Base-by-base conservation (phyloP, 768 basidiomycete species). In the Boletus vinaceobasis region DNA sequence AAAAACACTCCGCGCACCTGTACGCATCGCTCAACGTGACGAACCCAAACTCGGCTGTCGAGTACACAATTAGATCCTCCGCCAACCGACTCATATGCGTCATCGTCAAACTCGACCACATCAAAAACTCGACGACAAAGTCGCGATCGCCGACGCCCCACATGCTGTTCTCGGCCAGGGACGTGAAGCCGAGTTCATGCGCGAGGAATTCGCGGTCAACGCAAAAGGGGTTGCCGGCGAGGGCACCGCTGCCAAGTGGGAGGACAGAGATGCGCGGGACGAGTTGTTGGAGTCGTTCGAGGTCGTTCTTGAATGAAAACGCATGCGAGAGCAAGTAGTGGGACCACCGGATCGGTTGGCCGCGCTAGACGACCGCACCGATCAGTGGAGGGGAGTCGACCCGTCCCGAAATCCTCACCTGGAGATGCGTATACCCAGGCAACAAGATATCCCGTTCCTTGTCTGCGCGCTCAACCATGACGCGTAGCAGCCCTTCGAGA, bases 261-360 rank as follows among this genome's bases (percentile, higher is more conserved):
- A 97, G 85, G 36, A 94, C 87, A 1, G 96, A 96, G 60, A 98
- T 84, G 29, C 96, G 89, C 15, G 94, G 93, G 52, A 89, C 75
- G 50, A 96, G 82, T 67, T 94, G 85, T 33, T 82, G 79, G 17
- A 97, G 81, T 21, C 93, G 87, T 60, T 92, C 85, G 33, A 95
- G 83, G 73, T 99, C 97, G 46, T 83, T 80, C n/a, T 83, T 79
- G 77, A 98, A 94, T 23, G 94, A 92, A 64, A 92, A 90, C 5
- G 94, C 93, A 71, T 99, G 93, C 21, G 94, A 96, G 50, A 98
- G 83, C 43, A 99, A 79, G 50, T 97, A 83, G 73, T 99, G 97
- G 0, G 97, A 95, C 97, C 97, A 99, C 58, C 97, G 86, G 67
- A 99, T 96, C 35, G 97, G 97, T 79, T 98, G 95, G 19, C 88